phyloP scores from a whole-genome alignment of 2,329 filamentous ascomycete genomes.

The Sphaerulina musiva region DNA sequence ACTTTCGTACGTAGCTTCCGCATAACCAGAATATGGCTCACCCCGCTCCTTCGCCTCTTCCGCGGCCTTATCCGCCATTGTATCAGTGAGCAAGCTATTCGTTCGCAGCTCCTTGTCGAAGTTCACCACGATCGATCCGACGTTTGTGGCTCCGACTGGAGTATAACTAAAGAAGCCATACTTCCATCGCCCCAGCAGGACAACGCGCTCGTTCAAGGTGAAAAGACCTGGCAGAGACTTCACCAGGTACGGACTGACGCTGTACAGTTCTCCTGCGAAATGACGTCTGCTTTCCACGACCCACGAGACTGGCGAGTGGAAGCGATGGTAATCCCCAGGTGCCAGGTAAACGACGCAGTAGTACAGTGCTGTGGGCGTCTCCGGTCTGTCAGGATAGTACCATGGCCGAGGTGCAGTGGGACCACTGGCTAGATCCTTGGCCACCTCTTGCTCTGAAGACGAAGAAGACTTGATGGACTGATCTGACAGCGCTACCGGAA shows the following conservation, averaged over 20 bases:
- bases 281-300: slow-evolving; percentile 92
- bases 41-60: slow-evolving; percentile 68
- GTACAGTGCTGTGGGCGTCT: slow-evolving; percentile 63
- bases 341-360: slow-evolving; percentile 95
- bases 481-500: slow-evolving; percentile 47
- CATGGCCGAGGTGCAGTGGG: slow-evolving; percentile 52
- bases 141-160: slow-evolving; percentile 93
- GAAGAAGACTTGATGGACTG: slow-evolving; percentile 63
- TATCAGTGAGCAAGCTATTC: slow-evolving; percentile 88
- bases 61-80: slow-evolving; percentile 78
- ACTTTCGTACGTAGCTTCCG: slow-evolving; percentile 78
- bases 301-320: slow-evolving; percentile 93
- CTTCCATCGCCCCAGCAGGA: slow-evolving; percentile 86
- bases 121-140: slow-evolving; percentile 93
- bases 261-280: slow-evolving; percentile 93
- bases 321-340: slow-evolving; percentile 95
- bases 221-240: slow-evolving; percentile 88
- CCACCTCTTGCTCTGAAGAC: slow-evolving; percentile 73
- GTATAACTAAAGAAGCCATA: slow-evolving; percentile 97
- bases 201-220: slow-evolving; percentile 92
- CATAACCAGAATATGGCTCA: slow-evolving; percentile 81
- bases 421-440: slow-evolving; percentile 67
- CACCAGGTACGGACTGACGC: slow-evolving; percentile 90
- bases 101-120: slow-evolving; percentile 92
- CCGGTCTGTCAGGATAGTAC: slow-evolving; percentile 38